phyloP scores from a whole-genome alignment of 2,329 filamentous ascomycete genomes.

The Monilinia polystroma region DNA sequence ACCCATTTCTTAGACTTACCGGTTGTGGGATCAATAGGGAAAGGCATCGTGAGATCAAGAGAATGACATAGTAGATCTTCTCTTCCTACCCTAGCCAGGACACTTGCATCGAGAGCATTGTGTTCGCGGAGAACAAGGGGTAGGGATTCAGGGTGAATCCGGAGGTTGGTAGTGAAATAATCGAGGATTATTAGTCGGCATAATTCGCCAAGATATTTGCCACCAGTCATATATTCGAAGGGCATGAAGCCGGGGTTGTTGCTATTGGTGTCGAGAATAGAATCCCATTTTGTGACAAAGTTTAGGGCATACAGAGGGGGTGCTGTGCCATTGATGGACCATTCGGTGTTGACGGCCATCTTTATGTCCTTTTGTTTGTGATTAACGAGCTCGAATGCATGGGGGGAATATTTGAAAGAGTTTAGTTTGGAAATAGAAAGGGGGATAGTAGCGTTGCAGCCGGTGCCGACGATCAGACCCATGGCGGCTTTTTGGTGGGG shows the following conservation, averaged over 20 bases:
- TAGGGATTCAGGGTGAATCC: conserved; percentile 26
- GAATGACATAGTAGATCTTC: neutral
- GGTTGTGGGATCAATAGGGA: neutral
- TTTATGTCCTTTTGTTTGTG: conserved; percentile 50
- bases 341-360: conserved; percentile 80
- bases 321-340: conserved; percentile 76
- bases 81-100: conserved; percentile 9
- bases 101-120: conserved; percentile 43
- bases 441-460: conserved; percentile 77
- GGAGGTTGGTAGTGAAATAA: conserved; percentile 64
- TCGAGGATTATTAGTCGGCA: conserved; percentile 76
- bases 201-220: conserved; percentile 87
- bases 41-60: conserved; percentile 3
- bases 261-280: conserved; percentile 62
- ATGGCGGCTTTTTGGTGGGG: conserved; percentile 66
- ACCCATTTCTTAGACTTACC: conserved; percentile 55
- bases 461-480: conserved; percentile 79
- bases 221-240: conserved; percentile 97
- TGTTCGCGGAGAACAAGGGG: conserved; percentile 29
- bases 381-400: conserved; percentile 42
- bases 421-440: conserved; percentile 64
- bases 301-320: conserved; percentile 60
- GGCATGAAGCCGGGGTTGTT: conserved; percentile 83
- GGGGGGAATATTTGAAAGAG: conserved; percentile 57
- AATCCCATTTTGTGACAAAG: conserved; percentile 71